phyloP scores from a whole-genome alignment of 2,329 filamentous ascomycete genomes.

The Aspergillus ustus region DNA sequence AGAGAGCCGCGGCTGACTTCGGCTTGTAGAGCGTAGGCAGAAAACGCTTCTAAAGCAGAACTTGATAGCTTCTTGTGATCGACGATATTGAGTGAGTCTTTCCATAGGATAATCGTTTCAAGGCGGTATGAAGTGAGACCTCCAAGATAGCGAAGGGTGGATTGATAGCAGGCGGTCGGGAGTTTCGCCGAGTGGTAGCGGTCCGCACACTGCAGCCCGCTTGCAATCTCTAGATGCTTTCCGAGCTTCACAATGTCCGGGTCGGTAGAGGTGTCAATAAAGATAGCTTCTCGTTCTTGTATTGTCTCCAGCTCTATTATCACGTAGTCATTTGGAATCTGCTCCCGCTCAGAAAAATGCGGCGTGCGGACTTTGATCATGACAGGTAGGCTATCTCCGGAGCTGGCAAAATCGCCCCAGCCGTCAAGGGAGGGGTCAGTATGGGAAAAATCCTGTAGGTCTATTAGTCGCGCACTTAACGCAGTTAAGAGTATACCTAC shows the following conservation, averaged over 20 bases:
- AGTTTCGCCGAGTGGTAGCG: conserved; percentile 23
- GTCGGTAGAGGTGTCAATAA: conserved; percentile 25
- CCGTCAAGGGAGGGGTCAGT: neutral
- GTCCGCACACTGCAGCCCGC: conserved; percentile 32
- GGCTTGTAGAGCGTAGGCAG: conserved; percentile 35
- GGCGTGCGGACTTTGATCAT: conserved; percentile 20
- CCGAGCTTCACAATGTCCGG: conserved; percentile 26
- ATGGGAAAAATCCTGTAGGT: conserved; percentile 26
- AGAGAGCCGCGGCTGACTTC: conserved; percentile 13
- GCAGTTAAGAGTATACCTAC: conserved; percentile 25
- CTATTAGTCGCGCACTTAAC: neutral
- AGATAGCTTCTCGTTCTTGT: conserved; percentile 22
- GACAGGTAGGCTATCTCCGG: conserved; percentile 25
- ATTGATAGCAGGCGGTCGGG: conserved; percentile 39
- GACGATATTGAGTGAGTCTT: conserved; percentile 36
- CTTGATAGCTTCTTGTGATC: conserved; percentile 25
- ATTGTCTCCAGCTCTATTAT: conserved; percentile 29
- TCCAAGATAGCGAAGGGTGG: conserved; percentile 27
- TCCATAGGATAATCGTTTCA: conserved; percentile 41
- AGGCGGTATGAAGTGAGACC: conserved; percentile 32
- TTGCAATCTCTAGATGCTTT: conserved; percentile 29
- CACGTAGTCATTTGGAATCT: conserved; percentile 18
- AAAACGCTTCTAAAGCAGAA: conserved; percentile 30
- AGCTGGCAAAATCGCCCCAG: neutral
- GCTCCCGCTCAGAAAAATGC: neutral